Evolutionary conservation across 768 basidiomycete species (phyloP).

Genomic region (Leccinum fibrillosum): DNA sequence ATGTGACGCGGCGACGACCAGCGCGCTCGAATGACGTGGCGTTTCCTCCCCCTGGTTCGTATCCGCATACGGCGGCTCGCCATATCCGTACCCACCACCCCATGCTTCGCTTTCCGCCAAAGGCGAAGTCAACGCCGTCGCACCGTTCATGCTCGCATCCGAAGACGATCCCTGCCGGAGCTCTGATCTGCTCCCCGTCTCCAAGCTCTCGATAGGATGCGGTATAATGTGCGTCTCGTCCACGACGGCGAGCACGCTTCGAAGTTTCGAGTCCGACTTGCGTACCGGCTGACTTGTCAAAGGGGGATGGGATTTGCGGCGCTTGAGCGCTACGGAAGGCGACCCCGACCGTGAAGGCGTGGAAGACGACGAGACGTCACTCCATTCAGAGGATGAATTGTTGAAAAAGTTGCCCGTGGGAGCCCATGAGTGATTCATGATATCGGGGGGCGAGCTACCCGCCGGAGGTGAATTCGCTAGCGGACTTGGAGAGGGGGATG

Average conservation of each 20-base stretch:
- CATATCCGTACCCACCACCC: slow-evolving; percentile 37
- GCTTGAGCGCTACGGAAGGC: slow-evolving; percentile 39
- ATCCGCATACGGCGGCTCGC: slow-evolving; percentile 34
- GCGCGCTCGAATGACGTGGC: slow-evolving; percentile 40
- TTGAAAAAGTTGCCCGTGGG: slow-evolving; percentile 47
- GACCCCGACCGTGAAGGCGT: slow-evolving; percentile 51
- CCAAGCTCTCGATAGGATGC: slow-evolving; percentile 26
- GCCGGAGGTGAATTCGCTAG: slow-evolving; percentile 41
- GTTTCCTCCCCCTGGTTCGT: slow-evolving; percentile 39
- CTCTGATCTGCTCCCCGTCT: slow-evolving; percentile 15
- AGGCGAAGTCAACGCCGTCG: background rate
- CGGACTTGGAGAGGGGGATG: slow-evolving; percentile 63
- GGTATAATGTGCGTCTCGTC: slow-evolving; percentile 51
- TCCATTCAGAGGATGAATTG: slow-evolving; percentile 57
- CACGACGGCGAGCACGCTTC: slow-evolving; percentile 67
- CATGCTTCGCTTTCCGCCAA: slow-evolving; percentile 35
- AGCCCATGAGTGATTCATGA: slow-evolving; percentile 47
- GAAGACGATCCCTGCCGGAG: slow-evolving; percentile 24
- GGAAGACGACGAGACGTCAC: slow-evolving; percentile 37
- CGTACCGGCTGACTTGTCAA: slow-evolving; percentile 38
- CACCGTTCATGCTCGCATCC: slow-evolving; percentile 26
- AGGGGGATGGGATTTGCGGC: slow-evolving; percentile 53
- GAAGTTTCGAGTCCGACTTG: slow-evolving; percentile 66
- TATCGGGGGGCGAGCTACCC: slow-evolving; percentile 35
- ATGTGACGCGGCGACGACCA: slow-evolving; percentile 18